Conservation (phyloP, 768 basidiomycete genomes). For the Boletus vermiculosoides region DNA sequence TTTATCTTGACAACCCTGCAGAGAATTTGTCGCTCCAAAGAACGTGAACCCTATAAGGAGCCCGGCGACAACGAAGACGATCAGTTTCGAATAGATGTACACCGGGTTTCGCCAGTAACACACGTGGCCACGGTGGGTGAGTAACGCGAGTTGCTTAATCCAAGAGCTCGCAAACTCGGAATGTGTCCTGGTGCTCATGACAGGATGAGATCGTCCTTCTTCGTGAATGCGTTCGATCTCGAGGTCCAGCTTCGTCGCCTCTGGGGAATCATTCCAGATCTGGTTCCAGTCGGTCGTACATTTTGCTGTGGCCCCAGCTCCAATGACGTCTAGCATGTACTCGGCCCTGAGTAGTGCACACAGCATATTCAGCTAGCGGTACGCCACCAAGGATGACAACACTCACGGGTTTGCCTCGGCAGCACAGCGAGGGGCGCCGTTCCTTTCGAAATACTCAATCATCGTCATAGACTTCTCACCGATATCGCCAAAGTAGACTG, state of each 20-base stretch:
- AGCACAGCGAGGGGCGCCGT: slow-evolving; percentile 21
- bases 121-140: slow-evolving; percentile 32
- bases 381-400: background rate
- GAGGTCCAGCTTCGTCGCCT: slow-evolving; percentile 36
- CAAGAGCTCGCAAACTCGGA: slow-evolving; percentile 40
- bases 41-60: slow-evolving; percentile 46
- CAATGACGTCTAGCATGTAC: slow-evolving; percentile 53
- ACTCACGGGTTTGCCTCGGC: slow-evolving; percentile 27
- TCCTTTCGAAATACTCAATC: slow-evolving; percentile 24
- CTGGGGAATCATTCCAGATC: slow-evolving; percentile 45
- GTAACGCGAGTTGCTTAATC: slow-evolving; percentile 34
- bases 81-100: slow-evolving; percentile 40
- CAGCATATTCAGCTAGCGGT: background rate
- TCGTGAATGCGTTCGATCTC: slow-evolving; percentile 46
- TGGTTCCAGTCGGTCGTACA: slow-evolving; percentile 48
- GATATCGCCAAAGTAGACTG: slow-evolving; percentile 62
- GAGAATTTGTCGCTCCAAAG: slow-evolving; percentile 33
- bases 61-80: slow-evolving; percentile 33
- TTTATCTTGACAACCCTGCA: slow-evolving; percentile 39
- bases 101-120: slow-evolving; percentile 42
- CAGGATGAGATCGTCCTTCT: slow-evolving; percentile 32
- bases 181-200: slow-evolving; percentile 20
- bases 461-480: slow-evolving; percentile 23
- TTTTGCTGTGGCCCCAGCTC: slow-evolving; percentile 51
- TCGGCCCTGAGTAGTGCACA: slow-evolving; percentile 37